phyloP scores from a whole-genome alignment of 768 basidiomycete species.

The Tubosaeta brunneosetosa region DNA sequence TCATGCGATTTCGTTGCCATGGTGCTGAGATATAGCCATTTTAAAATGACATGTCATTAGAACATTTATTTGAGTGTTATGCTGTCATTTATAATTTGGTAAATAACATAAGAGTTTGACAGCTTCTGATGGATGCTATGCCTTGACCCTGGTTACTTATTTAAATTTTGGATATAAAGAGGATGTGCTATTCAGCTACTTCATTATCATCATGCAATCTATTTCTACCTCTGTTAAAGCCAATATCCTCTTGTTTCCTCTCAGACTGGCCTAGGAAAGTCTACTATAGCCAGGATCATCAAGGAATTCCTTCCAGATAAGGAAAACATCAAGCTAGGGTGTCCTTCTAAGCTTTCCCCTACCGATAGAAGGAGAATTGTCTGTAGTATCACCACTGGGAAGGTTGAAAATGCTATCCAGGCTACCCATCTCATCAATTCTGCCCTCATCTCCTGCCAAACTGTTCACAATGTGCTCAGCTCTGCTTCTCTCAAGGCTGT shows the following conservation, averaged over 20 bases:
- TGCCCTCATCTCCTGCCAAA: neutral
- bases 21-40: no score
- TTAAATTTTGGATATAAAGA: no score
- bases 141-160: no score
- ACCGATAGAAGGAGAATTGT: neutral
- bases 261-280: neutral
- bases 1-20: no score
- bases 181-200: no score
- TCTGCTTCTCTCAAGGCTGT: neutral
- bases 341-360: neutral
- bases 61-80: no score
- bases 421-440: neutral
- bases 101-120: no score
- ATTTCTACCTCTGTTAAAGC: neutral
- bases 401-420: neutral
- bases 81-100: no score
- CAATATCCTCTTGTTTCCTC: neutral
- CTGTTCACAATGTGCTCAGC: neutral
- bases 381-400: no score
- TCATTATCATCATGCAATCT: neutral
- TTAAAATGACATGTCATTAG: no score
- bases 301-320: neutral
- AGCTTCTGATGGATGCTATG: no score
- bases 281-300: neutral
- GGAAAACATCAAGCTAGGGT: no score